Base-by-base conservation (phyloP, 2,329 filamentous ascomycete species). In the Diplodia mutila region DNA sequence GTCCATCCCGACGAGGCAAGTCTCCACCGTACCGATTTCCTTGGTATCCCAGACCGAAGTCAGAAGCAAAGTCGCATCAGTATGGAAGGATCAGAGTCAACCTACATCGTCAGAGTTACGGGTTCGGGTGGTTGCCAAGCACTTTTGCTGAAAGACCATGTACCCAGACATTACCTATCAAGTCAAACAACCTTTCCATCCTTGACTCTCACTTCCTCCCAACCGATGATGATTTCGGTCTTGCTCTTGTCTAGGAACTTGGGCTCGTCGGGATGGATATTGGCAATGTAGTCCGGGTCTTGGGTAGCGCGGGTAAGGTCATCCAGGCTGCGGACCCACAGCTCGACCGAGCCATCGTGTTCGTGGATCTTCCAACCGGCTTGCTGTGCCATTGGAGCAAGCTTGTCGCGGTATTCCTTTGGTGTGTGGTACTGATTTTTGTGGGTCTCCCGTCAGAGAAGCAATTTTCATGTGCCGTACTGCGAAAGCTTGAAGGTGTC, bases 181-280 rank as follows among this genome's bases (percentile, higher is more conserved):
- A n/a, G 2, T 37, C 29, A 48, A 12, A 61, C 39, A 23, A 61
- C 42, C 8, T 49, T 48, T 27, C 57, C 57, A 23, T 61, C 42
- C 21, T 12, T 16, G 12, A 61, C 57, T 21, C 57, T 61, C 39
- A 61, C 57, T 34, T 61, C 57, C 39, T 61, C 39, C 57, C 57
- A 61, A 0, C 57, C 55, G 4, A 59, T n/a, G 7, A 46, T 59
- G 8, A 46, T 32, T 23, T 59, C 14, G 6, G 55, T 59, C 23
- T 14, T 42, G 55, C 37, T 59, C 23, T 29, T 21, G 37, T 59
- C 55, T 5, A 59, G 7, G 23, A 59, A 59, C 1, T 18, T 27
- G 12, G 34, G 6, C 14, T 59, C 23, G 23, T 59, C 55, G 37
- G 55, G 55, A 4, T 46, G 16, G 14, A 59, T 48, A 16, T 46